phyloP scores from a whole-genome alignment of 148 eudicot genomes.

The Fagopyrum homotropicum region DNA sequence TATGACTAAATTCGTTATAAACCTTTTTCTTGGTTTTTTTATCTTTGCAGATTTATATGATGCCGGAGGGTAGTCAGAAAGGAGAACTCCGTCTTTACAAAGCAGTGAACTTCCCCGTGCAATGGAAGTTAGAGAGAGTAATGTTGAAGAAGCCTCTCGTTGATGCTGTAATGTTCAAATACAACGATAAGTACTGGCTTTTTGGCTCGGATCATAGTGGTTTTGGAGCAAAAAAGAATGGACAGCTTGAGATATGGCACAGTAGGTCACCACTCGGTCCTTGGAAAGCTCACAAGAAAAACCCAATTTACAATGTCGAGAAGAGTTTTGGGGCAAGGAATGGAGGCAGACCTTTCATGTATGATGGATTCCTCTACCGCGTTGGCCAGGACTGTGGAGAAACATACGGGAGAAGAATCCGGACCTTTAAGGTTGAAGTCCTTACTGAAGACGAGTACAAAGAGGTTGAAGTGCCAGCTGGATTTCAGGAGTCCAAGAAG shows the following conservation, averaged over 20 bases:
- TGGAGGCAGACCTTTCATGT: conserved; percentile 84
- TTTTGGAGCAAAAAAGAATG: conserved; percentile 64
- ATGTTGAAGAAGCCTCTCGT: conserved; percentile 78
- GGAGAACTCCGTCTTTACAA: conserved; percentile 85
- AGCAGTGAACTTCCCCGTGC: conserved; percentile 60
- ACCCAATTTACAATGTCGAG: conserved; percentile 58
- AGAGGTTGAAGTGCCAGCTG: conserved; percentile 72
- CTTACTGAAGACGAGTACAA: conserved; percentile 55
- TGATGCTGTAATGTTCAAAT: conserved; percentile 60
- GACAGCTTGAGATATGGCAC: conserved; percentile 87
- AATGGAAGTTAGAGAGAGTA: conserved; percentile 69
- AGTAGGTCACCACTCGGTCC: conserved; percentile 90
- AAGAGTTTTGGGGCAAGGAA: conserved; percentile 76
- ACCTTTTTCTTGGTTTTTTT: background rate
- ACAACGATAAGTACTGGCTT: conserved; percentile 69
- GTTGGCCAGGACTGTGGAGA: conserved; percentile 89
- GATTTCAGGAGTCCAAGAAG: conserved; percentile 49
- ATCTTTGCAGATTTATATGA: conserved; percentile 61
- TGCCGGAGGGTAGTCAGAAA: conserved; percentile 85
- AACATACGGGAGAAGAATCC: conserved; percentile 71
- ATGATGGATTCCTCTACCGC: conserved; percentile 68
- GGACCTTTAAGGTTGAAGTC: conserved; percentile 54
- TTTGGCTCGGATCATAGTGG: conserved; percentile 87
- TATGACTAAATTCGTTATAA: background rate
- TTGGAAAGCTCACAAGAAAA: conserved; percentile 80